Conservation (phyloP, 1,139 yeast genomes). For the Blastobotrys aristatus region DNA sequence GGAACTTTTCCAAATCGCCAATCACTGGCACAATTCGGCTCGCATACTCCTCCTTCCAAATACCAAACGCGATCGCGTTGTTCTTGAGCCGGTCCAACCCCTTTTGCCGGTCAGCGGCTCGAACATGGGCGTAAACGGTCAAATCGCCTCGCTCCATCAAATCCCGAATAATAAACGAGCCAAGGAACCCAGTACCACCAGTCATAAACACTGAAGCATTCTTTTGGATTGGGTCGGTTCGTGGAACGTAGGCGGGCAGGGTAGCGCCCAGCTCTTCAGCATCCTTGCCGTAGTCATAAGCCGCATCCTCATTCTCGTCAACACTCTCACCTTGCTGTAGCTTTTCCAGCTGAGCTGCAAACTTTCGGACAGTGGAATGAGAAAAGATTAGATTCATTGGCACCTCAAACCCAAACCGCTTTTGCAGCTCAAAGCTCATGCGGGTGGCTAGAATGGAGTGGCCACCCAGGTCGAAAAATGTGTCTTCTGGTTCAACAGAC, state of each 20-base stretch:
- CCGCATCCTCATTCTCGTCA: conserved; percentile 21
- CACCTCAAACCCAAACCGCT: conserved; percentile 67
- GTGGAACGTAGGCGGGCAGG: conserved; percentile 39
- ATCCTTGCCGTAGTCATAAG: conserved; percentile 55
- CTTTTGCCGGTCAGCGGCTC: conserved; percentile 64
- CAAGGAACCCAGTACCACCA: conserved; percentile 95
- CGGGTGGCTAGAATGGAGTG: conserved; percentile 95
- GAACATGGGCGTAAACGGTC: conserved; percentile 78
- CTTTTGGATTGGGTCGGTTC: conserved; percentile 32
- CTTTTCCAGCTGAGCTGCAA: conserved; percentile 67
- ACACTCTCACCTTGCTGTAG: conserved; percentile 35
- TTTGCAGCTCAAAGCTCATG: conserved; percentile 90
- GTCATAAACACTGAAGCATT: conserved; percentile 67
- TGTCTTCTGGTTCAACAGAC: conserved; percentile 67
- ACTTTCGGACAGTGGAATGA: conserved; percentile 74
- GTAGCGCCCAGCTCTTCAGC: conserved; percentile 53
- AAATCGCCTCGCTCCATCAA: conserved; percentile 49
- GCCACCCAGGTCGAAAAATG: conserved; percentile 96
- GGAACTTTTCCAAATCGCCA: conserved; percentile 70
- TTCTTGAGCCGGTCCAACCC: conserved; percentile 73
- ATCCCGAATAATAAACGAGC: conserved; percentile 80
- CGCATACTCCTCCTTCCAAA: conserved; percentile 67
- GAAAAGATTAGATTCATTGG: conserved; percentile 89
- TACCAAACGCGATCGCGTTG: conserved; percentile 81
- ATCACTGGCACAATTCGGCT: conserved; percentile 62